Evolutionary conservation across 2,329 filamentous ascomycete genomes (phyloP).

Genomic region (Talaromyces piceae): DNA sequence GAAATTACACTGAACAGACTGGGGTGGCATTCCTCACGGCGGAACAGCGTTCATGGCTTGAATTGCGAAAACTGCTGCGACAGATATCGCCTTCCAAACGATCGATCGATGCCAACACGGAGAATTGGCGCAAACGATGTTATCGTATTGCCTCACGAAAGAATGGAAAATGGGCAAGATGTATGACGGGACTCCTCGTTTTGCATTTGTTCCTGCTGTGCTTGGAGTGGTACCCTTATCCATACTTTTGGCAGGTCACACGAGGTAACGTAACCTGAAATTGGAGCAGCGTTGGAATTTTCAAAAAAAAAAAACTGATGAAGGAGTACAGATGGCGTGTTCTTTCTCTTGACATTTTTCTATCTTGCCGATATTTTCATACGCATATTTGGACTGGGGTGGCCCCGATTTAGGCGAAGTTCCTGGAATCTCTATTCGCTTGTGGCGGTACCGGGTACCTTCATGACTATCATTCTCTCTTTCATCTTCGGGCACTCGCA

Average conservation of each 20-base stretch:
- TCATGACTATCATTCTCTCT: conserved; percentile 72
- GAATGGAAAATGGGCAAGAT: conserved; percentile 81
- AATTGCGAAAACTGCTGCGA: conserved; percentile 80
- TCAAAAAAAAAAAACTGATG: background rate
- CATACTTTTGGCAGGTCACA: conserved; percentile 58
- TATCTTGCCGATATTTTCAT: conserved; percentile 79
- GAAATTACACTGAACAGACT: conserved; percentile 97
- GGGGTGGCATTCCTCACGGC: conserved; percentile 93
- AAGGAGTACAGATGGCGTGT: conserved; percentile 53
- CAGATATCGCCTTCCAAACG: conserved; percentile 94
- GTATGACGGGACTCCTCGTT: conserved; percentile 70
- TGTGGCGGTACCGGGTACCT: conserved; percentile 68
- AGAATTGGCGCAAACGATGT: conserved; percentile 84
- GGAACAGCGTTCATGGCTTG: conserved; percentile 94
- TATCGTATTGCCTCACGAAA: conserved; percentile 93
- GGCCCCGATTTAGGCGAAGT: conserved; percentile 83
- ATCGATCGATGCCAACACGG: conserved; percentile 68
- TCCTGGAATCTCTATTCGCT: conserved; percentile 94
- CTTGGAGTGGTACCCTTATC: conserved; percentile 76
- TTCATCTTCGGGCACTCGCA: conserved; percentile 48
- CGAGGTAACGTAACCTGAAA: conserved; percentile 42
- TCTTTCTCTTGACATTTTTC: conserved; percentile 71
- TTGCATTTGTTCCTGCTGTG: conserved; percentile 77
- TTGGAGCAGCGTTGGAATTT: background rate
- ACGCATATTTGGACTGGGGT: conserved; percentile 79